Evolutionary conservation across 306 rosid species (phyloP), one percentile per base, ranked within the genome.

Genomic region (Fragaria iinumae): DNA sequence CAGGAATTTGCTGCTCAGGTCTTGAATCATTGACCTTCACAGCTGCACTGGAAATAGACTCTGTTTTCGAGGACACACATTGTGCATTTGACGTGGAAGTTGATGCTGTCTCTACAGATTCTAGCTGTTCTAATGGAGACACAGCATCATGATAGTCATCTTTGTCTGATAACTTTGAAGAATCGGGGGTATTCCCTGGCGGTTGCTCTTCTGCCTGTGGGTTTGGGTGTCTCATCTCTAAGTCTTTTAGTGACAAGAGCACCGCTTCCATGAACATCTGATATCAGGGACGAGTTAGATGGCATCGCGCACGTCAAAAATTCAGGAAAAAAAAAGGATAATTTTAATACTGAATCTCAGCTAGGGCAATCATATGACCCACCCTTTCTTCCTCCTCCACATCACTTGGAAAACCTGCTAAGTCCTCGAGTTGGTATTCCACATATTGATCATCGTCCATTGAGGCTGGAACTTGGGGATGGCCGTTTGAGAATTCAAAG

Each of bases 221-320:
- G 74, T 63, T 78, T 13, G 89, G 85, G 68, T 4, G 47, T 79
- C 81, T 82, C 84, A 39, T 79, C 75, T 92, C 88, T 76, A 88
- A 16, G 85, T 91, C 91, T 82, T 86, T 88, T 50, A 88, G 49
- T 0, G 98, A 92, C 84, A 85, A 79, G 13, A 83, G 38, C 77
- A 96, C 84, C 43, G 98, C 98, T 88, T 88, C 96, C 91, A 81
- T 91, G 67, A 89, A 79, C 93, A 89, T 96, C 99, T 92, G 86
- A 75, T 49, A 71, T 71, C 34, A 56, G 62, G 68, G 75, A 80
- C 50, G 23, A 70, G 50, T 39, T 72, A 45, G 73, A 71, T 56
- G 16, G 44, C 65, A 76, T 53, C 14, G 27, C 62, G 13, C 50
- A 20, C n/a, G 43, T 74, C 41, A 72, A 74, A 70, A 5, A 39